Evolutionary conservation across 176 grass and related monocot genomes (phyloP), one percentile per base, ranked within the genome.

Genomic region (Triticum dicoccoides): DNA sequence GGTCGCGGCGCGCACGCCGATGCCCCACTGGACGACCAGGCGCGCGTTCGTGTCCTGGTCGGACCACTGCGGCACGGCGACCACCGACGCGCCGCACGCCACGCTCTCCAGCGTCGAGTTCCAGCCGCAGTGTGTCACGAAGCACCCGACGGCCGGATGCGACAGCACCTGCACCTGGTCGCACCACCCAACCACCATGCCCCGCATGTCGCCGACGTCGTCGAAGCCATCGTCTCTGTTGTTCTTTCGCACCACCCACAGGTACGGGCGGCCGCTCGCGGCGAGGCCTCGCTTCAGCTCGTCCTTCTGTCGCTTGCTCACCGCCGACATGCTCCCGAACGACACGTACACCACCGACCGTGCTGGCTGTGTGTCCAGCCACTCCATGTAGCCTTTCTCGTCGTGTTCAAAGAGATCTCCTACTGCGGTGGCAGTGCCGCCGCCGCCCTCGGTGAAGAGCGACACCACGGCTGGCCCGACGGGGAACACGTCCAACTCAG

Each of bases 341-440:
- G 84, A 91, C 41, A 94, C 77, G 34, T 91, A 94, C 61, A 91
- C 87, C 32, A 94, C 92, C 54, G 92, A 91, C 52, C 54, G 37
- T 13, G 69, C 70, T 23, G 81, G 80, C 84, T 89, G 78, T 20
- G 42, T 29, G 72, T 94, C 69, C 2, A 91, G 84, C 89, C 89
- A 89, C 24, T 80, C 51, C 81, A 91, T 87, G 62, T 91, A 89
- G 1, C 2, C 76, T 25, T 68, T 85, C 14, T 83, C 85, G 47
- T 82, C 88, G 4, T 69, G 69, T 7, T 32, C n/a, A 38, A 79
- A 76, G 7, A 88, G 38, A 76, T 83, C 82, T 0, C 5, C 37
- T 9, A 73, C 54, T 1, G 4, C 24, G 33, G 3, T 11, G 52
- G 52, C 1, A 6, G 14, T 73, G 56, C 9, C 20, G n/a, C 56